Percentiles rank a stretch among this genome's conserved stretches.
These are phyloP conservation scores for Ganoderma sinense DNA, from an alignment of 1,284 basidiomycete species.

Conservation along the genomic window DNA sequence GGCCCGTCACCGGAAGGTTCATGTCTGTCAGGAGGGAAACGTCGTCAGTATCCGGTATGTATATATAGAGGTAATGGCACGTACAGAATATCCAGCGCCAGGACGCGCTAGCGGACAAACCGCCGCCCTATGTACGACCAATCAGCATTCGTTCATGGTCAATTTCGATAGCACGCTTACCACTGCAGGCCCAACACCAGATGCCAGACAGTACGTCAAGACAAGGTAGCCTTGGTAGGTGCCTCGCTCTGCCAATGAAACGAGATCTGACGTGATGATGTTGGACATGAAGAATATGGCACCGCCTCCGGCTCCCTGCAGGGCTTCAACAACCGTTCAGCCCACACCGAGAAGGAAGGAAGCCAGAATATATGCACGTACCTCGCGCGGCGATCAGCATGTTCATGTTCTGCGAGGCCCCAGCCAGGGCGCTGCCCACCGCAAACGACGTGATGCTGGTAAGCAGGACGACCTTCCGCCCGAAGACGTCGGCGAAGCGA, in stretches of 20 bases:
- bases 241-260: conserved; percentile 20
- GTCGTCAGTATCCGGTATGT: not conserved
- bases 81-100: conserved; percentile 42
- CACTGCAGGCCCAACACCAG: conserved; percentile 6
- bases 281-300: not conserved
- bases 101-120: conserved; percentile 29
- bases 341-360: not conserved
- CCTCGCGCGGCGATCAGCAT: conserved; percentile 47
- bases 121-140: conserved; percentile 24
- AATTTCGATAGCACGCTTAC: not conserved
- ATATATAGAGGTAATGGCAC: not conserved
- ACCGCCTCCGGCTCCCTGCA: conserved; percentile 38
- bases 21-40: conserved; percentile 31
- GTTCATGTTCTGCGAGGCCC: conserved; percentile 49
- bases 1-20: conserved; percentile 46
- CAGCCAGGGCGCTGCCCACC: conserved; percentile 43
- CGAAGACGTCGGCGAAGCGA: conserved; percentile 36
- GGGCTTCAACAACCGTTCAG: not conserved
- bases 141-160: not conserved
- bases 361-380: conserved; percentile 14
- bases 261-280: conserved; percentile 44
- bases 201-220: conserved; percentile 10
- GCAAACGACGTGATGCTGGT: conserved; percentile 36
- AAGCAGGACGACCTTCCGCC: conserved; percentile 35
- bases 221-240: conserved; percentile 12